Percentiles rank a stretch among this genome's conserved stretches.
phyloP scores from a whole-genome alignment of 2,329 filamentous ascomycete species.

The Blumeria graminis region DNA sequence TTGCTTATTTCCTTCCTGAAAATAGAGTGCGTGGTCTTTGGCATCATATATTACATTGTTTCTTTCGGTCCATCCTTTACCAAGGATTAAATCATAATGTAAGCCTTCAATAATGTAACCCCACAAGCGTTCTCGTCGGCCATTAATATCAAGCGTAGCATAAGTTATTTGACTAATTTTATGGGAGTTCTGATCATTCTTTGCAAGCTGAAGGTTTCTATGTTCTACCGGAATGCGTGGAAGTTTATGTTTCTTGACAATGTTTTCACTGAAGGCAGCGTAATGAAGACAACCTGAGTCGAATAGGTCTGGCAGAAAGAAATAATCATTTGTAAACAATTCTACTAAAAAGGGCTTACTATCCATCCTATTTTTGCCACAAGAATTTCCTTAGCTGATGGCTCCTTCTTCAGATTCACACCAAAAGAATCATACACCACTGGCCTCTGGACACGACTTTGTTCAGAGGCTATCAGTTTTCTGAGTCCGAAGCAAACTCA shows the following conservation, averaged over 20 bases:
- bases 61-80: neutral
- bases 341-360: constrained; percentile 1
- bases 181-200: neutral
- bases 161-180: neutral
- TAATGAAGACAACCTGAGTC: neutral
- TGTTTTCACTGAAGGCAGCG: neutral
- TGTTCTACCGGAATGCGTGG: neutral
- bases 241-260: neutral
- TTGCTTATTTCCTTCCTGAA: neutral
- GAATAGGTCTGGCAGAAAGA: neutral
- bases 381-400: neutral
- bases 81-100: constrained; percentile 1
- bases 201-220: neutral
- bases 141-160: neutral
- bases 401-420: neutral
- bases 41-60: neutral
- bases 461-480: neutral
- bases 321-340: neutral
- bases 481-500: neutral
- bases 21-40: neutral
- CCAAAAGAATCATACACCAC: neutral
- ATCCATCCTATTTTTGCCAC: neutral
- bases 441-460: neutral
- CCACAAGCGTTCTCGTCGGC: neutral
- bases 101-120: neutral